Conservation (phyloP, 75 land plant species). For the Cupressus sempervirens region DNA sequence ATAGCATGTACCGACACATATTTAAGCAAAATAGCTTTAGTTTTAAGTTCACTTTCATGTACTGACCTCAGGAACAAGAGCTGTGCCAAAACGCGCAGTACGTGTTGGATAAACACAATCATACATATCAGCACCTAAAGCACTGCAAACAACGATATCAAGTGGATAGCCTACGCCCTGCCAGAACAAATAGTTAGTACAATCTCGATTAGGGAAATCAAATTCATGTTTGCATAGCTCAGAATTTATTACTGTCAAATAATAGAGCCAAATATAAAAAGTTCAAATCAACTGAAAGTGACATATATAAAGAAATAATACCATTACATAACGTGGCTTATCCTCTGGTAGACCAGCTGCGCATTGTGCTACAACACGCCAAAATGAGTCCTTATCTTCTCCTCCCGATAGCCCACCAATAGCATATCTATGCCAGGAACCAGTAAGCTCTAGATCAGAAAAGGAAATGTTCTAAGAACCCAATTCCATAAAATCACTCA, state of each 20-base stretch:
- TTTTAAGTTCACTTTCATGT: background rate
- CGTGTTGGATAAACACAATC: conserved; percentile 99
- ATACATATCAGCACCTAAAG: conserved; percentile 99
- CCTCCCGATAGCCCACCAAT: conserved; percentile 99
- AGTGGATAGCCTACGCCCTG: conserved; percentile 99
- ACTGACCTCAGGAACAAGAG: conserved; percentile 93
- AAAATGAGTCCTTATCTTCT: conserved; percentile 96
- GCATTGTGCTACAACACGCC: conserved; percentile 99
- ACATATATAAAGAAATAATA: conserved; percentile 17
- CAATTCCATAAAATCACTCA: background rate
- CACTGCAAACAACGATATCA: conserved; percentile 99
- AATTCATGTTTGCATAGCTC: background rate
- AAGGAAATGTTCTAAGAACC: background rate
- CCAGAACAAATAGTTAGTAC: conserved; percentile 5
- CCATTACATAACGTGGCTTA: conserved; percentile 99
- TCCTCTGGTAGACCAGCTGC: conserved; percentile 97
- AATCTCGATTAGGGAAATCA: conserved; percentile 5
- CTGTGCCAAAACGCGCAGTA: conserved; percentile 99
- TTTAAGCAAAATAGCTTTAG: background rate
- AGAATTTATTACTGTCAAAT: background rate
- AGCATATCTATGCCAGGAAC: conserved; percentile 66
- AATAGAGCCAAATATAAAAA: conserved; percentile 2
- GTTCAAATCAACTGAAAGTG: background rate
- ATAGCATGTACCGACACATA: background rate
- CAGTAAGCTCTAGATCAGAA: background rate